phyloP scores from a whole-genome alignment of 192 early-diverging fungal genomes.

The Linderina pennispora region DNA sequence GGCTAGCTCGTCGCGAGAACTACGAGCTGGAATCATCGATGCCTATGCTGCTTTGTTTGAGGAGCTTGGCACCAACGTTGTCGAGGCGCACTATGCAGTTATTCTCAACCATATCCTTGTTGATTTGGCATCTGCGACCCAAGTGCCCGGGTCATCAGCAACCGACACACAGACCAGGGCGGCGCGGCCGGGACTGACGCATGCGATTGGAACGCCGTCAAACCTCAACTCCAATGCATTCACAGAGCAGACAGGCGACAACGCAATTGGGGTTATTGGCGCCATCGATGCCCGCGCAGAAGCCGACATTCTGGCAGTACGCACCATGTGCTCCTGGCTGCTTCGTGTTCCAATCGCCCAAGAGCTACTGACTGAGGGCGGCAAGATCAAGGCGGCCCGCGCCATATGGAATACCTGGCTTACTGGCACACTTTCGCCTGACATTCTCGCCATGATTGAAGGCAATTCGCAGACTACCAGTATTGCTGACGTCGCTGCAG shows the following conservation, averaged over 20 bases:
- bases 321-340: slow-evolving; percentile 66
- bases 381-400: slow-evolving; percentile 10
- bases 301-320: slow-evolving; percentile 59
- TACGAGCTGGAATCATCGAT: slow-evolving; percentile 72
- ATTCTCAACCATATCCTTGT: slow-evolving; percentile 65
- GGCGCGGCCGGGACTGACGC: slow-evolving; percentile 4
- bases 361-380: slow-evolving; percentile 6
- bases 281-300: slow-evolving; percentile 54
- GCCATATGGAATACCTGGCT: slow-evolving; percentile 23
- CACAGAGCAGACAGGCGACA: not conserved
- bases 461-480: slow-evolving; percentile 34
- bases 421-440: not conserved
- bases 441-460: not conserved
- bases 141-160: slow-evolving; percentile 45
- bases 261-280: slow-evolving; percentile 4
- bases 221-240: not conserved
- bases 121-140: slow-evolving; percentile 48
- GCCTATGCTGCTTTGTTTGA: slow-evolving; percentile 68
- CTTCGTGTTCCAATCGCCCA: slow-evolving; percentile 44
- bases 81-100: slow-evolving; percentile 66
- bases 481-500: slow-evolving; percentile 56
- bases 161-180: slow-evolving; percentile 33
- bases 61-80: slow-evolving; percentile 59
- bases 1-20: slow-evolving; percentile 58
- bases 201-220: slow-evolving; percentile 5